Conservation (phyloP, 352 stramenopile species). For the Phytopythium chamaehyphon region DNA sequence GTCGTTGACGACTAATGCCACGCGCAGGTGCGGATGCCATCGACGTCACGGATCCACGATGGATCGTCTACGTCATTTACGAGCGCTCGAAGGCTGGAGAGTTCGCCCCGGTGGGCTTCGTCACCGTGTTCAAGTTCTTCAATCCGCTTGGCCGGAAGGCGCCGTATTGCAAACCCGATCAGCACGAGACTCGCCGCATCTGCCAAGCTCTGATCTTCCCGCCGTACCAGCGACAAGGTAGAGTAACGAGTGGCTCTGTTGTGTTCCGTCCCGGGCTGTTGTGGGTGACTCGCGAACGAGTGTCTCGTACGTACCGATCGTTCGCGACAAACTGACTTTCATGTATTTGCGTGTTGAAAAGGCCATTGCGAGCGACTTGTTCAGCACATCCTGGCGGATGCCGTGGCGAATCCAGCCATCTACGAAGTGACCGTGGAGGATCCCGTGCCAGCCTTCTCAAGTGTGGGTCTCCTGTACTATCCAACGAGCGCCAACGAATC, state of each 20-base stretch:
- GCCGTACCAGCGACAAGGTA: conserved; percentile 73
- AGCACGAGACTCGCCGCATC: conserved; percentile 76
- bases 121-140: conserved; percentile 83
- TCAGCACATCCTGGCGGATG: conserved; percentile 53
- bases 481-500: not conserved
- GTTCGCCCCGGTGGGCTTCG: conserved; percentile 54
- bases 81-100: conserved; percentile 23
- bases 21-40: conserved; percentile 56
- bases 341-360: conserved; percentile 10
- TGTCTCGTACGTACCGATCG: not conserved
- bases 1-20: not conserved
- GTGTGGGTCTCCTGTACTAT: conserved; percentile 19
- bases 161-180: conserved; percentile 20
- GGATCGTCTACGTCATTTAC: conserved; percentile 79
- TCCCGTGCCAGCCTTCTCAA: conserved; percentile 71
- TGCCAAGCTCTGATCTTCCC: conserved; percentile 82
- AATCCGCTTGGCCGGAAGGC: conserved; percentile 67
- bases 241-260: not conserved
- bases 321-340: conserved; percentile 2
- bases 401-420: conserved; percentile 43
- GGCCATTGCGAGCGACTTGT: conserved; percentile 75
- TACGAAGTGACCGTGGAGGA: conserved; percentile 87
- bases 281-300: not conserved
- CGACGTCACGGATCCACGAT: conserved; percentile 69
- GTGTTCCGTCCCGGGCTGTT: not conserved